These are phyloP conservation scores for Aspergillus hiratsukae DNA, from an alignment of 2,329 filamentous ascomycete species.

Conservation along the genomic window DNA sequence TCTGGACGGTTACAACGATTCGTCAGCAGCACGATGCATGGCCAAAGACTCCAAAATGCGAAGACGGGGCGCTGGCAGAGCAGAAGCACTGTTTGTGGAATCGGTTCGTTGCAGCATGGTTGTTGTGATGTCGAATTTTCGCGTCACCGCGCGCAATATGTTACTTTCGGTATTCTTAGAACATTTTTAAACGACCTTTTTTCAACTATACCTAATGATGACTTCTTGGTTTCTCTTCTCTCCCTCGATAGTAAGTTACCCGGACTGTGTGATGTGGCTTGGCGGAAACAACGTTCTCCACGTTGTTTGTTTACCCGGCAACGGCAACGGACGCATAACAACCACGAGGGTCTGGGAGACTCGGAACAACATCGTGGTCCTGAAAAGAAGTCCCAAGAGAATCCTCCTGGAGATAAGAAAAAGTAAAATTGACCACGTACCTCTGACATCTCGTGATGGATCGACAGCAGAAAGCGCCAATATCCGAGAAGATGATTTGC, in stretches of 20 bases:
- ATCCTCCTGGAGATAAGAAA: background rate
- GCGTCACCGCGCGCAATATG: background rate
- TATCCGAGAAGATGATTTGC: background rate
- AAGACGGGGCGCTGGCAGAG: background rate
- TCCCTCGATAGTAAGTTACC: too few species aligned
- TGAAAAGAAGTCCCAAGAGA: background rate
- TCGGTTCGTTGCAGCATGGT: constrained; percentile 5
- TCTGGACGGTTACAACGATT: constrained; percentile 64
- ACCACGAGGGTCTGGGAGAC: background rate
- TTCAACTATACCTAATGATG: background rate
- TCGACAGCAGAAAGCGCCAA: background rate
- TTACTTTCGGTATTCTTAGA: background rate
- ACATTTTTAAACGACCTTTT: background rate
- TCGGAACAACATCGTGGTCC: background rate
- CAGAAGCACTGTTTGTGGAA: background rate
- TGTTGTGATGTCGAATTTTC: constrained; percentile 2
- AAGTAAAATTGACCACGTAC: background rate
- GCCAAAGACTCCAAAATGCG: background rate
- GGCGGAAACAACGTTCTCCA: background rate
- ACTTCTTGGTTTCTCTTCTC: background rate
- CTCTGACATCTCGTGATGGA: background rate
- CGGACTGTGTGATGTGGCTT: background rate
- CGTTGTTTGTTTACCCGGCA: background rate
- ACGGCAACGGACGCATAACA: background rate
- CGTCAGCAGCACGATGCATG: constrained; percentile 65